Evolutionary conservation across 1,284 basidiomycete genomes (phyloP), one percentile per base, ranked within the genome.

Genomic region (Mycosarcoma maydis): DNA sequence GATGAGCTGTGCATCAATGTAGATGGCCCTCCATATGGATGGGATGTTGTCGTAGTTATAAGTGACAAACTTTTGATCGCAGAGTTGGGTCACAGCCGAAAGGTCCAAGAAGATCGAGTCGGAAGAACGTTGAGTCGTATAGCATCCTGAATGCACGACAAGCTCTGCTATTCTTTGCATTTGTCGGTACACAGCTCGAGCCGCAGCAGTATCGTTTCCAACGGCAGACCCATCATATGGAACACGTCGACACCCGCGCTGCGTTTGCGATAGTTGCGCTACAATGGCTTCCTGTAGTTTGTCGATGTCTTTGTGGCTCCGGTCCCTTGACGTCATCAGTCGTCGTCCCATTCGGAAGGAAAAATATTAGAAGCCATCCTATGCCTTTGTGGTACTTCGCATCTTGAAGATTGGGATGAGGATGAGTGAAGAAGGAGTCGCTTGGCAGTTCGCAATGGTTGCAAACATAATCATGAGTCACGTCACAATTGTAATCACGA

Each of bases 21-120:
- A 85, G 23, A 85, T 73, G 6, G 80, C 56, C 10, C 85, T 75
- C 82, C 84, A 85, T 26, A 67, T 50, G 0, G 41, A 27, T 0
- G 80, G 72, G 6, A 86, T 84, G 13, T 66, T 45, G 27, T 79
- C 71, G 72, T 84, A 86, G 2, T 81, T 82, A 38, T 80, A 79
- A 0, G 81, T 60, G 33, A 81, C 75, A 66, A 86, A 83, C 27
- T 82, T 77, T 10, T 83, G 80, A 42, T 85, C 60, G 4, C 85
- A 83, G 2, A 84, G 72, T 2, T 65, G 58, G 6, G 83, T 75
- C 9, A 85, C 75, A 0, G 79, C 24, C 4, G 51, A 38, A n/a
- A 65, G 59, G 2, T 47, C 38, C 9, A 54, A 47, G 17, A 37
- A 33, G 23, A 30, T 8, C 16, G 38, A 22, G 2, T 23, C 19